phyloP scores from a whole-genome alignment of 495 filamentous ascomycete species.

The Penicillium coffeae region DNA sequence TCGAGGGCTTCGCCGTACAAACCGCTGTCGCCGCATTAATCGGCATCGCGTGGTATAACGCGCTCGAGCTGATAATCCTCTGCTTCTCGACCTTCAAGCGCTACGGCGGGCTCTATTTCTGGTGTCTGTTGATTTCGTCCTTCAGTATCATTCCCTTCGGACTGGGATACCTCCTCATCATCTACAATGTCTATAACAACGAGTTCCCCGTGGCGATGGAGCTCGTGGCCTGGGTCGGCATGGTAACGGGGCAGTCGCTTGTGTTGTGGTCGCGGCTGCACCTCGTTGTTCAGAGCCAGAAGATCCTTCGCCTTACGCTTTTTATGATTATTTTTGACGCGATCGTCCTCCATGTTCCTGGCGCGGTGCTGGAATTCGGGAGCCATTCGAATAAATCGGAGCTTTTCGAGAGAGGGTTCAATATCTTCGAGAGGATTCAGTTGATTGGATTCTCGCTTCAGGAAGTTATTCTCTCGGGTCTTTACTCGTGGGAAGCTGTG shows the following conservation, averaged over 20 bases:
- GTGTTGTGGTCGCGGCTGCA: slow-evolving; percentile 63
- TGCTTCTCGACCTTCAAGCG: slow-evolving; percentile 50
- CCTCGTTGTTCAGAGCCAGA: slow-evolving; percentile 40
- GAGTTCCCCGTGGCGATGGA: slow-evolving; percentile 33
- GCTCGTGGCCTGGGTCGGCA: slow-evolving; percentile 51
- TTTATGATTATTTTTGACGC: slow-evolving; percentile 54
- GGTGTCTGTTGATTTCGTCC: slow-evolving; percentile 47
- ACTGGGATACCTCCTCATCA: slow-evolving; percentile 52
- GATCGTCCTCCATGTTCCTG: slow-evolving; percentile 47
- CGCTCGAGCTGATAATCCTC: slow-evolving; percentile 44
- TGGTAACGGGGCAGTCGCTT: slow-evolving; percentile 61
- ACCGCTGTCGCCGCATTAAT: slow-evolving; percentile 33
- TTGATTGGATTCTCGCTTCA: slow-evolving; percentile 48
- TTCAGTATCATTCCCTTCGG: slow-evolving; percentile 50
- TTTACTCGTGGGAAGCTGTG: slow-evolving; percentile 48
- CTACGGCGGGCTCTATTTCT: slow-evolving; percentile 50
- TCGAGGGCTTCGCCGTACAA: slow-evolving; percentile 8
- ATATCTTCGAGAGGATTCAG: slow-evolving; percentile 50
- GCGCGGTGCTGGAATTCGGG: slow-evolving; percentile 47
- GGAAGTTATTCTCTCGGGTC: slow-evolving; percentile 47
- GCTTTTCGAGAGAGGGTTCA: slow-evolving; percentile 24
- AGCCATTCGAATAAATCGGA: slow-evolving; percentile 31
- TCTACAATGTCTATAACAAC: slow-evolving; percentile 35
- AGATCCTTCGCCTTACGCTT: slow-evolving; percentile 43
- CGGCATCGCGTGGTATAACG: slow-evolving; percentile 46